Base-by-base conservation (phyloP, 2,329 filamentous ascomycete genomes). In the Arthrinium phaeospermum region DNA sequence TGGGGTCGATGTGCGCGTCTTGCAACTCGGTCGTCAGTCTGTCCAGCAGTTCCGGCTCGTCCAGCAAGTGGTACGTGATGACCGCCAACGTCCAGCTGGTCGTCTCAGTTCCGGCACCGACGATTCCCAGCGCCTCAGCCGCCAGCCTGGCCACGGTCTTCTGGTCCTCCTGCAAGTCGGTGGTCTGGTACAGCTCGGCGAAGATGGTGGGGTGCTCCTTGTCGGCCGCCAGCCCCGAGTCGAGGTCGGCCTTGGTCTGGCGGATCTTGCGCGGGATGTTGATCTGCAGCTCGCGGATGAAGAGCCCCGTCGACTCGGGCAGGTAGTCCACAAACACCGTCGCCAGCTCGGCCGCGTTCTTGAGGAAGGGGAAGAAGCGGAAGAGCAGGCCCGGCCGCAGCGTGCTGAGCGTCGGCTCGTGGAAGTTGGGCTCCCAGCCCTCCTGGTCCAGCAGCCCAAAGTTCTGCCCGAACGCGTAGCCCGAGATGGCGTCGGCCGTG, bases 391-490 rank as follows among this genome's bases (percentile, higher is more conserved):
- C 72, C 13, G 76, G 74, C 51, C 75, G 74, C 13, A 80, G 73
- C 4, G 74, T 69, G 2, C 75, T 73, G 2, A 75, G 72, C 12
- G 74, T 72, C 8, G 77, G 70, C 4, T 71, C 72, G 13, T 76
- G 75, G 68, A 82, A 82, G 71, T 83, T 83, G 6, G 82, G 81
- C 37, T 79, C 76, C 82, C 82, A 83, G 0, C 75, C 79, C 12
- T 22, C 13, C 53, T 71, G 69, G 24, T 45, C 51, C 6, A 81
- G 67, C 51, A 81, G 77, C 1, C 82, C 82, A 70, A 83, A 79
- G 5, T 76, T 75, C 61, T 83, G 79, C 13, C 83, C 83, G 71
- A 84, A 84, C 30, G 77, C 78, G 68, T 83, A 84, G 1, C 79
- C 76, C 1, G 80, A 80, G 37, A 84, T 84, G 2, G 80, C 78